Conservation (phyloP, 1,284 basidiomycete genomes). For the Ceratobasidium sp. region DNA sequence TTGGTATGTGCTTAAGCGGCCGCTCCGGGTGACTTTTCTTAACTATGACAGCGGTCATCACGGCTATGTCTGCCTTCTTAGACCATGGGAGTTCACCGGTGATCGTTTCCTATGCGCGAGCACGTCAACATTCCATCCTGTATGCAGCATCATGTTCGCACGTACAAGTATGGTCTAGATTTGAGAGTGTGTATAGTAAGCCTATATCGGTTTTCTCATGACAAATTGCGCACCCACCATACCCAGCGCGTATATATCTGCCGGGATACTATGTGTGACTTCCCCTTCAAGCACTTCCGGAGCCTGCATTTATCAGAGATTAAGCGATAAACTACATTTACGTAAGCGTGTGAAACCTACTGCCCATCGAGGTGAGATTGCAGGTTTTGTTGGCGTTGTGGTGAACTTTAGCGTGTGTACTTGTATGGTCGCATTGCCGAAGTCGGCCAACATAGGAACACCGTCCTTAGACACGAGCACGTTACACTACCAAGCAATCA, state of each 20-base stretch:
- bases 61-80: neutral
- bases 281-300: neutral
- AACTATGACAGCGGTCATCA: neutral
- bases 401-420: slow-evolving; percentile 9
- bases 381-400: neutral
- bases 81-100: neutral
- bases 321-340: no score
- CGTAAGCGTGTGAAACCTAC: neutral
- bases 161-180: neutral
- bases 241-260: slow-evolving; percentile 8
- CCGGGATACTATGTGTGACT: neutral
- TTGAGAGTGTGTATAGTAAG: no score
- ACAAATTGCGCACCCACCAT: neutral
- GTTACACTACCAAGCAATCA: neutral
- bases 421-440: slow-evolving; percentile 9
- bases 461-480: slow-evolving; percentile 6
- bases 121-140: no score
- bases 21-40: neutral
- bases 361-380: slow-evolving; percentile 17
- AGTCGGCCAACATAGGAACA: slow-evolving; percentile 5
- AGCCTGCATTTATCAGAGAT: neutral
- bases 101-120: slow-evolving; percentile 1
- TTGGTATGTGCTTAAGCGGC: neutral
- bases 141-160: neutral
- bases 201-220: neutral